Conservation (phyloP, 768 basidiomycete species). For the Rhodotorula babjevae region DNA sequence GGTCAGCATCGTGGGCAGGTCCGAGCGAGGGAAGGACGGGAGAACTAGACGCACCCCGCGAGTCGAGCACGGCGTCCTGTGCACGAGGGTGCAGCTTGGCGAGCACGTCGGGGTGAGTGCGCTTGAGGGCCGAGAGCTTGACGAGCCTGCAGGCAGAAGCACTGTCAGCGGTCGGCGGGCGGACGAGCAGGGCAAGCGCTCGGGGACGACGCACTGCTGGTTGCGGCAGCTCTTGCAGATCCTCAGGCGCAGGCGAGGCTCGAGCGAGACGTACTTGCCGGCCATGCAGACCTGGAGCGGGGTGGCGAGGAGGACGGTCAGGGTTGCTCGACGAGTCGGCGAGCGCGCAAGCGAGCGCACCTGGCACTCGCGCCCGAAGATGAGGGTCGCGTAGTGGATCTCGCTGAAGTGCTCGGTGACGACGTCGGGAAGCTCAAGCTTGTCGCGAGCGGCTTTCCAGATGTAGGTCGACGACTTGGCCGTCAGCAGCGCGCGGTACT, state of each 20-base stretch:
- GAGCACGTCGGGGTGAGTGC: neutral
- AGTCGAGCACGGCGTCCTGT: neutral
- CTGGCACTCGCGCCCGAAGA: neutral
- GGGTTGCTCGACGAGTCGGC: too few species aligned
- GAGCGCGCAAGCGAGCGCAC: neutral
- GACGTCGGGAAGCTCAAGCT: neutral
- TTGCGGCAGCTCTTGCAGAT: neutral
- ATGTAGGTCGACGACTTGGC: neutral
- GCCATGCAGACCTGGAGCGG: too few species aligned
- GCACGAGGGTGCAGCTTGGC: neutral
- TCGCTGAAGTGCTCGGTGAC: neutral
- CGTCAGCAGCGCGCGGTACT: slow-evolving; percentile 3
- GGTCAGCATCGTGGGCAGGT: too few species aligned
- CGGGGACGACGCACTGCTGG: neutral
- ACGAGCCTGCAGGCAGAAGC: neutral
- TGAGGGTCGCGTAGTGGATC: neutral
- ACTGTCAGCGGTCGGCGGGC: too few species aligned
- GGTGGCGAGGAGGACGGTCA: too few species aligned
- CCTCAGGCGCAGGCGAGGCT: neutral
- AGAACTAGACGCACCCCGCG: neutral
- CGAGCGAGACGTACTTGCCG: neutral
- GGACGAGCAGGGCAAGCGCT: too few species aligned
- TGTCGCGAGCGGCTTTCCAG: neutral
- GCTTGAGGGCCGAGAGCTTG: neutral
- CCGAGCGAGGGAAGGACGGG: too few species aligned